Evolutionary conservation across 1,284 basidiomycete genomes (phyloP), one percentile per base, ranked within the genome.

Genomic region (Erythrobasidium hasegawianum): DNA sequence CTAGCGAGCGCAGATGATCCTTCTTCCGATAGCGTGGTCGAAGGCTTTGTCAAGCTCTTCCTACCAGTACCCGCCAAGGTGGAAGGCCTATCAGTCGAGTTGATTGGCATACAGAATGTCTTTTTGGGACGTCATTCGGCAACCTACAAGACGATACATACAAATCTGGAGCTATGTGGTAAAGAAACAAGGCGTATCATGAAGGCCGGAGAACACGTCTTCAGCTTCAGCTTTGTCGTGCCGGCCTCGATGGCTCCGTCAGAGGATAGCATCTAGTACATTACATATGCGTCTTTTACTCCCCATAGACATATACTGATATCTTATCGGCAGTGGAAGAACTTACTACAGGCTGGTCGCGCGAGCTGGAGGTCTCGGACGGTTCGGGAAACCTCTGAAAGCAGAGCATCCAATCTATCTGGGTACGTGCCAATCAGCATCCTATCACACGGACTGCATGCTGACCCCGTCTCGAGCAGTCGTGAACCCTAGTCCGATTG

Each of bases 51-150:
- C 54, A 57, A 56, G 16, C 20, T 64, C 33, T 27, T 52, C 24
- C 54, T 64, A 3, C 61, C 61, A 1, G 38, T 27, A 1, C 41
- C 61, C 5, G 24, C 27, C 13, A 64, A 64, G 14, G 61, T 64
- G 33, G 56, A 64, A 57, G 45, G 49, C 40, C 61, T 64, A 22
- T 52, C 55, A 47, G 61, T 64, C 39, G 61, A 55, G 39, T 22
- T 60, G 5, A 41, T 60, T 2, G 49, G 59, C 18, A 49, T 39
- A 20, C 59, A 60, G 14, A 60, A n/a, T 22, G 59, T 60, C 14
- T 60, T 29, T 22, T 3, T 14, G 24, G 49, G 24, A 5, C 8
- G 45, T 8, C 26, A 14, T 16, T 4, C 45, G 7, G 59, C 45
- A n/a, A 38, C 45, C 1, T 53, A 53, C 20, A 49, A 49, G 26